Base-by-base conservation (phyloP, 1,284 basidiomycete species). In the Pascua guehoae region DNA sequence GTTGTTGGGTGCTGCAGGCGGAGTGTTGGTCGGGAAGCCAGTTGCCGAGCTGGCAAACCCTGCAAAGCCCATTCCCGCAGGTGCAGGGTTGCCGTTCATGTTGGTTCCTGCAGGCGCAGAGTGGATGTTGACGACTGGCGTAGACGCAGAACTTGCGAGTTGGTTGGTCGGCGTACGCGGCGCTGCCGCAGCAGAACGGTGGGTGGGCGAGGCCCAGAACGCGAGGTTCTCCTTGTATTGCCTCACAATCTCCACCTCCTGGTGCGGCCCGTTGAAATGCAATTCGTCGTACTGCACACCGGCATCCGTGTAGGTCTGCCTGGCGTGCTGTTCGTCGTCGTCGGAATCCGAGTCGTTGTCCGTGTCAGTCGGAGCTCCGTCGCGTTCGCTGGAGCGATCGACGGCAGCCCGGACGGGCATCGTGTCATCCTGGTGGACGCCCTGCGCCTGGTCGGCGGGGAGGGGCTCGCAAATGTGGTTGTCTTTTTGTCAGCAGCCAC, bases 401-500 rank as follows among this genome's bases (percentile, higher is more conserved):
- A 14, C 44, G 18, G 4, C 39, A 18, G 45, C 42, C 11, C 16
- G 45, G 7, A 18, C 46, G 1, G 61, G 53, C 17, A 53, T 48
- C 7, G 47, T 42, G 41, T 65, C 63, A 32, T 65, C 63, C 49
- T 65, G 63, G 12, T 57, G 47, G 18, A 65, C 44, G 15, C 51
- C 36, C 5, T 47, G 46, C 4, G 63, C 61, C 40, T 65, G 47
- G 12, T 57, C 56, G 2, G 41, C 41, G 0, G 63, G 53, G 1
- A 65, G 41, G 8, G 63, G 45, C 9, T 63, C 41, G 51, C 63
- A 65, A 40, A 65, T 61, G 58, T 65, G 63, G 51, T 65, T 65
- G 53, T 55, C 63, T 64, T 2, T 12, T 3, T 17, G 45, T 55
- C 39, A 63, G 49, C 24, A 10, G 38, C 1, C 9, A 16, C 0